A percentile compares a stretch with the other conserved stretches of the same genome.
Evolutionary conservation across 805 yeast species (phyloP).

Genomic region (Yamadazyma tumulicola): DNA sequence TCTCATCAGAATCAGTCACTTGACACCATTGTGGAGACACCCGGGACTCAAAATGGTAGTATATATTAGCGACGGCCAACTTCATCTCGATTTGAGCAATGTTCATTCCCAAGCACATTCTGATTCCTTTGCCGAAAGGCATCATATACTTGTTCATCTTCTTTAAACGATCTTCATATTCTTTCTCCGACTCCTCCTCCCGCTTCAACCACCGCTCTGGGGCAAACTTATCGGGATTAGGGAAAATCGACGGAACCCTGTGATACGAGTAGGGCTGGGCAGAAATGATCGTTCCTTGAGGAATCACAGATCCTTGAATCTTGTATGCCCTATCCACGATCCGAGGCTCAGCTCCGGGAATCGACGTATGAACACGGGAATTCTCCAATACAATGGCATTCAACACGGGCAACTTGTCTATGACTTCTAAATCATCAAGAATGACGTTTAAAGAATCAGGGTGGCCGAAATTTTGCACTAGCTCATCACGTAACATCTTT

Average conservation of each 20-base stretch:
- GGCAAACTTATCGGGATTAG: slow-evolving; percentile 47
- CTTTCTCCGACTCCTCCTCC: slow-evolving; percentile 27
- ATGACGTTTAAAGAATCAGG: slow-evolving; percentile 19
- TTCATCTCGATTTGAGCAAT: slow-evolving; percentile 67
- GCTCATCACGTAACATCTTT: slow-evolving; percentile 44
- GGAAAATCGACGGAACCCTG: slow-evolving; percentile 47
- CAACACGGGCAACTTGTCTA: slow-evolving; percentile 55
- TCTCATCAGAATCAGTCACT: slow-evolving; percentile 16
- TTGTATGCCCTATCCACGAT: slow-evolving; percentile 30
- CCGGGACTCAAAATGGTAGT: slow-evolving; percentile 43
- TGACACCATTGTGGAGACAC: slow-evolving; percentile 45
- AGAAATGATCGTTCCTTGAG: slow-evolving; percentile 54
- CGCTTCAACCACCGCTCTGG: slow-evolving; percentile 62
- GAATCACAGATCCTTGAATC: slow-evolving; percentile 28
- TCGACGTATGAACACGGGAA: slow-evolving; percentile 61
- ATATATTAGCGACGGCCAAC: slow-evolving; percentile 49
- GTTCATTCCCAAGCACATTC: slow-evolving; percentile 75
- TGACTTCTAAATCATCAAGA: slow-evolving; percentile 31
- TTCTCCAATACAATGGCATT: slow-evolving; percentile 63
- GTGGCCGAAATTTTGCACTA: slow-evolving; percentile 31
- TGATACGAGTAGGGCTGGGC: slow-evolving; percentile 68
- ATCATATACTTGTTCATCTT: slow-evolving; percentile 52
- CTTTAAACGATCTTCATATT: slow-evolving; percentile 34
- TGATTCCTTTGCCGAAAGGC: slow-evolving; percentile 69
- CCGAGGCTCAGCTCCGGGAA: slow-evolving; percentile 73